Conservation (phyloP, 176 grass and related monocot genomes). For the Hordeum marinum region DNA sequence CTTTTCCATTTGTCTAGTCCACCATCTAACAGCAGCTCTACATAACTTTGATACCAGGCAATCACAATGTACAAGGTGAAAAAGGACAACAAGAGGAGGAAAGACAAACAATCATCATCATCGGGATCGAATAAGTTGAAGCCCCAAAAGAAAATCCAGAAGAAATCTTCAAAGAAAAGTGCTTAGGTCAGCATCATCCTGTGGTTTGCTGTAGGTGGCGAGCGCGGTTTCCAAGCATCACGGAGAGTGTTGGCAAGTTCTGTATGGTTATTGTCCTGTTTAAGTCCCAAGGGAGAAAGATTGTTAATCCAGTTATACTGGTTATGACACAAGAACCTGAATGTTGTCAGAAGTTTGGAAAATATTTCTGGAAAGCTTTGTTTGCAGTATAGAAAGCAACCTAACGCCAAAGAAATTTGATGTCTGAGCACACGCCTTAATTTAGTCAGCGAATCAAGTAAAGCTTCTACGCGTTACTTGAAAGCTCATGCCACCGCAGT, state of each 20-base stretch:
- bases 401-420: not conserved
- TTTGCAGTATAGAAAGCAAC: not conserved
- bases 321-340: conserved; percentile 13
- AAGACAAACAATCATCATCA: conserved; percentile 25
- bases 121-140: conserved; percentile 53
- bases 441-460: no score
- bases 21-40: not conserved
- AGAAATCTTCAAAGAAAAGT: conserved; percentile 71
- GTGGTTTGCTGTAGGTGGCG: not conserved
- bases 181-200: conserved; percentile 18
- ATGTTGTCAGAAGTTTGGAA: not conserved
- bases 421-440: not conserved
- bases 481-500: no score
- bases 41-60: conserved; percentile 46
- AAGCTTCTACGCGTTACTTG: no score
- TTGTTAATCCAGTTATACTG: conserved; percentile 21
- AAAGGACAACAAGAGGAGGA: conserved; percentile 75
- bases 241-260: not conserved
- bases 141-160: conserved; percentile 49
- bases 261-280: conserved; percentile 15
- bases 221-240: conserved; percentile 10
- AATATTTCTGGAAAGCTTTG: not conserved
- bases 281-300: conserved; percentile 10
- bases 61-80: conserved; percentile 82
- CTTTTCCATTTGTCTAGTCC: not conserved